These are phyloP conservation scores for Boechera stricta DNA, from an alignment of 345 rosid species.

Conservation along the genomic window DNA sequence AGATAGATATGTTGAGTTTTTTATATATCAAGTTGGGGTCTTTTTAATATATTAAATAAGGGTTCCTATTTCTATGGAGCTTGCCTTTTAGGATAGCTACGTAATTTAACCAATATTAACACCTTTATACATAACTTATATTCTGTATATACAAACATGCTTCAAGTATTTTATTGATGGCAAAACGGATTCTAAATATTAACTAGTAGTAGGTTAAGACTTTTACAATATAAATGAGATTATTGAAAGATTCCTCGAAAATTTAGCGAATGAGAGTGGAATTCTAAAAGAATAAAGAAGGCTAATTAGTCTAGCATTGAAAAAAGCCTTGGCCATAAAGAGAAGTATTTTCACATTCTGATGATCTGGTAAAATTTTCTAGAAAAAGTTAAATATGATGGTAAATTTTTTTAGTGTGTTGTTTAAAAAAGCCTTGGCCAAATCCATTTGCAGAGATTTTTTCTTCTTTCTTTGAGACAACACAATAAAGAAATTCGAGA, in stretches of 20 bases:
- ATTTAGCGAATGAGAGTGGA: neutral
- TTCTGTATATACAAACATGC: neutral
- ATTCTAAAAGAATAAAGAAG: neutral
- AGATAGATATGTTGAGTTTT: conserved; percentile 12
- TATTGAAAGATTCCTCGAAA: neutral
- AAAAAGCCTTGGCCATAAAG: neutral
- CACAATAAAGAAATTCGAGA: too few species aligned
- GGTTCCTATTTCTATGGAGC: conserved; percentile 14
- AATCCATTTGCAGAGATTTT: too few species aligned
- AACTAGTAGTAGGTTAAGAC: neutral
- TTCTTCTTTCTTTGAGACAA: too few species aligned
- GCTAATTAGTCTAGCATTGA: neutral
- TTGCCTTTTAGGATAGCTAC: conserved; percentile 14
- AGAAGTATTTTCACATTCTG: neutral
- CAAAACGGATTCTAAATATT: neutral
- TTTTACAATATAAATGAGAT: neutral
- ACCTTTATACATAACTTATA: neutral
- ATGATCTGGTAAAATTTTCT: neutral
- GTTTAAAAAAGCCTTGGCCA: too few species aligned
- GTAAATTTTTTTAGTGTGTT: too few species aligned
- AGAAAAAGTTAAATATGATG: neutral
- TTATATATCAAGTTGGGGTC: conserved; percentile 10
- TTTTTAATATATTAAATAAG: neutral
- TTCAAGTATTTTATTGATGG: neutral
- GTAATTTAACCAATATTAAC: conserved; percentile 5